Conservation (phyloP, 805 yeast genomes). For the Ogataea nonfermentans region DNA sequence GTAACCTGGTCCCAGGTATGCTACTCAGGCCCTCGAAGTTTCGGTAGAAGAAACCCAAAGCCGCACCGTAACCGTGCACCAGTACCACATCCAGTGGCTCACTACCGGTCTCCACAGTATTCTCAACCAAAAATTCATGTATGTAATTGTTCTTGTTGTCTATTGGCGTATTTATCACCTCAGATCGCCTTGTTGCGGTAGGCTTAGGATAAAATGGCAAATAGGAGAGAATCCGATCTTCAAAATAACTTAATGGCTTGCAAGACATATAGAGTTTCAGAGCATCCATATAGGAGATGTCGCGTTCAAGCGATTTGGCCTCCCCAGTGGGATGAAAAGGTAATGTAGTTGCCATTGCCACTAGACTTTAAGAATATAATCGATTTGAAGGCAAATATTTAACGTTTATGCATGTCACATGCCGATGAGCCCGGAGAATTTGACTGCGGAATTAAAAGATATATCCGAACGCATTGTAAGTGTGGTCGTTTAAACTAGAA, state of each 20-base stretch:
- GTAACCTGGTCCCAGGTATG: constrained; percentile 56
- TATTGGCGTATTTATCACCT: constrained; percentile 52
- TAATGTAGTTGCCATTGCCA: too few species aligned
- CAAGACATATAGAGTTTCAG: constrained; percentile 27
- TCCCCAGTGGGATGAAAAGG: too few species aligned
- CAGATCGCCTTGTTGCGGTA: constrained; percentile 45
- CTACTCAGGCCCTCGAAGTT: constrained; percentile 56
- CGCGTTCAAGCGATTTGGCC: too few species aligned
- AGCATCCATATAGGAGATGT: constrained; percentile 20
- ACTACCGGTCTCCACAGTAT: constrained; percentile 30
- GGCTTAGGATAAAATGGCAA: constrained; percentile 60
- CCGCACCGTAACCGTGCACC: constrained; percentile 92
- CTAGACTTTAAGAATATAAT: too few species aligned
- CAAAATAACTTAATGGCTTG: constrained; percentile 27
- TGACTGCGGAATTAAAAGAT: too few species aligned
- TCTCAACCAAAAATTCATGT: constrained; percentile 68
- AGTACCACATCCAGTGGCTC: constrained; percentile 48
- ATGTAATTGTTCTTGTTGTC: constrained; percentile 47
- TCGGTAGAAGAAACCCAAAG: constrained; percentile 74
- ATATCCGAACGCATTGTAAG: too few species aligned
- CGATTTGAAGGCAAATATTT: too few species aligned
- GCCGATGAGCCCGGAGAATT: too few species aligned
- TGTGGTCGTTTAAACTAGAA: too few species aligned
- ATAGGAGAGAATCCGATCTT: constrained; percentile 48
- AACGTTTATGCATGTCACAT: too few species aligned